phyloP scores from a whole-genome alignment of 768 basidiomycete genomes.

The Phanerochaete carnosa region DNA sequence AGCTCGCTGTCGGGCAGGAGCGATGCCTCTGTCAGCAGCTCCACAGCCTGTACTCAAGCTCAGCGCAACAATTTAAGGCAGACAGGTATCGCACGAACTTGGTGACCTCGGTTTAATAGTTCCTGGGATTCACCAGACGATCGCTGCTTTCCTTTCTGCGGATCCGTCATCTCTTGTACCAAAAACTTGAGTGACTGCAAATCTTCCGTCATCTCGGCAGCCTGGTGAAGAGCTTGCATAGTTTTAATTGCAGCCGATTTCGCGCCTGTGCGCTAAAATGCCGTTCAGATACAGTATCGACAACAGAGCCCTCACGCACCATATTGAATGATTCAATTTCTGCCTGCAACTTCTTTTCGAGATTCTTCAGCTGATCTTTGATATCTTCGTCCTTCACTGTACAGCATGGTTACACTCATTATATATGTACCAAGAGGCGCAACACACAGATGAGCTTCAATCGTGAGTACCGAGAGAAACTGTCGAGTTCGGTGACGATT shows the following conservation, averaged over 20 bases:
- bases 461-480: not conserved
- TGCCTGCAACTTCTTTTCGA: not conserved
- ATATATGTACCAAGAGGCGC: not conserved
- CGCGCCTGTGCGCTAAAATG: not conserved
- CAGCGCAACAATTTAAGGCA: not conserved
- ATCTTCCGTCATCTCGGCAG: not conserved
- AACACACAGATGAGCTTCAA: not conserved
- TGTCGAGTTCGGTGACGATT: not conserved
- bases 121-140: not conserved
- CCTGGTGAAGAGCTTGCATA: not conserved
- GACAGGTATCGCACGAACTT: not conserved
- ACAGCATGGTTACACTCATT: not conserved
- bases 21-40: not conserved
- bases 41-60: not conserved
- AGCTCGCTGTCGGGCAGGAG: not conserved
- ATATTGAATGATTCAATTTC: not conserved
- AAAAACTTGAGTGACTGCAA: not conserved
- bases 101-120: not conserved
- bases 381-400: not conserved
- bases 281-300: not conserved
- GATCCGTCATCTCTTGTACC: not conserved
- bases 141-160: not conserved
- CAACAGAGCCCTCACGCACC: not conserved
- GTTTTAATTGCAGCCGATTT: not conserved
- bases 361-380: not conserved